Conservation (phyloP, 2,329 filamentous ascomycete species). For the Paracoccidioides lutzii region DNA sequence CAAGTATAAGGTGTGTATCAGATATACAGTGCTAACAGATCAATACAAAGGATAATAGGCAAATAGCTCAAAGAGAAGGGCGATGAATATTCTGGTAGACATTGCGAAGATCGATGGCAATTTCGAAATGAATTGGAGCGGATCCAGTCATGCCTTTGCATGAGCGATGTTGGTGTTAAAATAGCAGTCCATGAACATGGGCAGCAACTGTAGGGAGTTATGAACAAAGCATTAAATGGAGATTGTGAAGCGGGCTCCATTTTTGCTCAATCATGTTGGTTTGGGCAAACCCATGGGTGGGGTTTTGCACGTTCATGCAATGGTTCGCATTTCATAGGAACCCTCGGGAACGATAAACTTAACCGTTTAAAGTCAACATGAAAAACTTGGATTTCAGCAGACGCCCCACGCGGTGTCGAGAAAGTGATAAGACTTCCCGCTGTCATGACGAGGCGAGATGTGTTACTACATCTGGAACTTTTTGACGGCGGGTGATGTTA, state of each 20-base stretch:
- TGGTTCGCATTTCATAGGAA: background rate
- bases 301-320: background rate
- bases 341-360: background rate
- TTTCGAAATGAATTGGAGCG: background rate
- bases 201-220: too few relatives aligned
- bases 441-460: background rate
- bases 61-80: background rate
- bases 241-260: too few relatives aligned
- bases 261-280: background rate
- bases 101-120: background rate
- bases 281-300: background rate
- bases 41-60: background rate
- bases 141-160: background rate
- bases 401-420: background rate
- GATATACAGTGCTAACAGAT: background rate
- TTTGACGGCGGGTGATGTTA: background rate
- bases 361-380: background rate
- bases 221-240: too few relatives aligned
- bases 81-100: background rate
- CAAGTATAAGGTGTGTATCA: background rate
- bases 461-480: background rate
- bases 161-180: too few relatives aligned
- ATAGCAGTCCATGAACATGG: too few relatives aligned
- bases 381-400: background rate
- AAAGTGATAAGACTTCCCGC: background rate